Conservation (phyloP, 177 flowering plant genomes). For the Tripterygium wilfordii region DNA sequence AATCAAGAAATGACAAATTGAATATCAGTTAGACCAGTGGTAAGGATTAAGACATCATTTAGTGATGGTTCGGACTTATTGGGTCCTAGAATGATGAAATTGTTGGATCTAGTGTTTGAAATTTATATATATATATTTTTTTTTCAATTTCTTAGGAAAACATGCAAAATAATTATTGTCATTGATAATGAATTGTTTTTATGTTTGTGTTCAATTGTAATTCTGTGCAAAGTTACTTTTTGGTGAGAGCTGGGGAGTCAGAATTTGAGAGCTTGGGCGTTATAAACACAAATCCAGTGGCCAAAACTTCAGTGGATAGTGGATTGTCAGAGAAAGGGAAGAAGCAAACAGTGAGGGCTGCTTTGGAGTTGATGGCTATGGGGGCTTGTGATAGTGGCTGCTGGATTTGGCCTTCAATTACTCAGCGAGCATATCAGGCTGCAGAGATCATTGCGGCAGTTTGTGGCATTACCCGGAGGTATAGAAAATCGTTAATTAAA, state of each 20-base stretch:
- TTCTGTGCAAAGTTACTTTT: constrained; percentile 55
- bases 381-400: constrained; percentile 76
- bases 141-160: too few species aligned
- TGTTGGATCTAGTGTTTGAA: background rate
- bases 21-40: too few species aligned
- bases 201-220: too few species aligned
- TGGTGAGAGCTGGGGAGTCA: constrained; percentile 94
- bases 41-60: too few species aligned
- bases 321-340: constrained; percentile 80
- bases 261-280: constrained; percentile 73
- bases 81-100: too few species aligned
- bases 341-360: constrained; percentile 64
- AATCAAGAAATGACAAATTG: too few species aligned
- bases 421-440: constrained; percentile 94
- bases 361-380: constrained; percentile 60
- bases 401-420: constrained; percentile 98
- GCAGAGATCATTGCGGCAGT: constrained; percentile 86
- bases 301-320: constrained; percentile 82
- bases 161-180: background rate
- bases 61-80: too few species aligned
- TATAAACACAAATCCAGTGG: constrained; percentile 88
- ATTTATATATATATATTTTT: too few species aligned
- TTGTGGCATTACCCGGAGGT: constrained; percentile 68
- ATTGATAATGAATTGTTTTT: background rate
- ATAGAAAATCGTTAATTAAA: constrained; percentile 1